These are phyloP conservation scores for Coleophoma crateriformis DNA, from an alignment of 2,329 filamentous ascomycete genomes.

Conservation along the genomic window DNA sequence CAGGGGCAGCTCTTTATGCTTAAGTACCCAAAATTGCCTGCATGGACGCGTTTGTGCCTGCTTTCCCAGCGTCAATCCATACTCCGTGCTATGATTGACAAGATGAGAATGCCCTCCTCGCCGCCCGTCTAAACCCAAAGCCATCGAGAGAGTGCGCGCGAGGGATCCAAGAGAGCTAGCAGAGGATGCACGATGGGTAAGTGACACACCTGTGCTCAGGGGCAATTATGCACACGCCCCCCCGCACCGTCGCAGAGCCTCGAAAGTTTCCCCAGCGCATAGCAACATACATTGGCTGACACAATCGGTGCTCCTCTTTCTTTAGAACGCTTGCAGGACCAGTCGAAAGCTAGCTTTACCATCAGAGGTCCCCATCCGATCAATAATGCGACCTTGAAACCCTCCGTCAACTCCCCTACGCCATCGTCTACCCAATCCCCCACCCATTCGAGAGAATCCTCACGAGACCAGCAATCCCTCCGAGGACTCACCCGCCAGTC, in stretches of 20 bases:
- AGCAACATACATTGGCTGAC: conserved; percentile 13
- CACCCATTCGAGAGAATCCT: conserved; percentile 16
- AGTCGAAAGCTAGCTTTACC: conserved; percentile 16
- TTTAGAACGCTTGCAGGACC: conserved; percentile 19
- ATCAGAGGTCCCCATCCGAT: conserved; percentile 8
- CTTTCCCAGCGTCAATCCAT: too few species aligned
- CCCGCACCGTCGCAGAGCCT: conserved; percentile 1
- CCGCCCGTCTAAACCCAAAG: too few species aligned
- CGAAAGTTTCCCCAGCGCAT: not conserved
- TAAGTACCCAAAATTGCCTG: not conserved
- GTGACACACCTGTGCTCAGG: not conserved
- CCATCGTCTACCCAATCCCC: conserved; percentile 15
- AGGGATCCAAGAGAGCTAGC: not conserved
- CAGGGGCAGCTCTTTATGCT: not conserved
- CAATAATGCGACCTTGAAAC: conserved; percentile 24
- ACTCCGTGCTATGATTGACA: too few species aligned
- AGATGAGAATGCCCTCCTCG: too few species aligned
- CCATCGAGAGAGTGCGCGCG: too few species aligned
- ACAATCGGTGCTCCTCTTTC: conserved; percentile 15
- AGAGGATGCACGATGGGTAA: not conserved
- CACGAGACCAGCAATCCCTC: conserved; percentile 8
- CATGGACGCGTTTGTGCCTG: not conserved
- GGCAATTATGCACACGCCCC: not conserved
- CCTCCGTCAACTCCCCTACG: conserved; percentile 7
- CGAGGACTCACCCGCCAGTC: conserved; percentile 6